phyloP scores from a whole-genome alignment of 257 asterid genomes.

The Salvia rosmarinus region DNA sequence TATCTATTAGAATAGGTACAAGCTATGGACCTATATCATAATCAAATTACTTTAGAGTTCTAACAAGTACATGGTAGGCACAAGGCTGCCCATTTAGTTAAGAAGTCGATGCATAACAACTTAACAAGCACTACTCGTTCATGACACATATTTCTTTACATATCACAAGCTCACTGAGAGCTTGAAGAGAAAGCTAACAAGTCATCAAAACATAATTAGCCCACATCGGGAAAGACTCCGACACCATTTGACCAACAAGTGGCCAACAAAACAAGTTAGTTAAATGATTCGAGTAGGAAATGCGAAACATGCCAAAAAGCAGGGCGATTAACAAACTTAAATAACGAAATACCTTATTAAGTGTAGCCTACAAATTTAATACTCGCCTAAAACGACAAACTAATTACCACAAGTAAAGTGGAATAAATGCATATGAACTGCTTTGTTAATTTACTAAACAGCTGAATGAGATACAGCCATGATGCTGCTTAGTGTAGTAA shows the following conservation, averaged over 20 bases:
- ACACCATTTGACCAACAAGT: neutral
- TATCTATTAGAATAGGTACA: conserved; percentile 19
- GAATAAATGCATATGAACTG: conserved; percentile 6
- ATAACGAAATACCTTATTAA: neutral
- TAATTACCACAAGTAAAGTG: conserved; percentile 23
- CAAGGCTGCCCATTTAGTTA: conserved; percentile 10
- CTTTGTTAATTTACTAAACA: conserved; percentile 19
- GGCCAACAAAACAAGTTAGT: neutral
- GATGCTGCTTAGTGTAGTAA: conserved; percentile 21
- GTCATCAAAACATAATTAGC: neutral
- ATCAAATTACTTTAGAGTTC: conserved; percentile 14
- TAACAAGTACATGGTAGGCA: neutral
- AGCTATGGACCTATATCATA: neutral
- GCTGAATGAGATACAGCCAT: conserved; percentile 10
- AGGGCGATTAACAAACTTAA: conserved; percentile 4
- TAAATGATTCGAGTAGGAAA: neutral
- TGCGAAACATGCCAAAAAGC: conserved; percentile 9
- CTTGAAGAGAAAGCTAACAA: neutral
- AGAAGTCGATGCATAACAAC: too few species aligned
- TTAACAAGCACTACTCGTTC: too few species aligned
- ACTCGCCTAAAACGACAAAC: conserved; percentile 17
- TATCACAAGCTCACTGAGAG: conserved; percentile 4
- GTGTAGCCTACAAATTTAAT: neutral
- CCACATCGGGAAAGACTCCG: conserved; percentile 1
- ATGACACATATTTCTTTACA: neutral